These are phyloP conservation scores for Halteria grandinella DNA, from an alignment of 73 alveolate species.

Conservation along the genomic window DNA sequence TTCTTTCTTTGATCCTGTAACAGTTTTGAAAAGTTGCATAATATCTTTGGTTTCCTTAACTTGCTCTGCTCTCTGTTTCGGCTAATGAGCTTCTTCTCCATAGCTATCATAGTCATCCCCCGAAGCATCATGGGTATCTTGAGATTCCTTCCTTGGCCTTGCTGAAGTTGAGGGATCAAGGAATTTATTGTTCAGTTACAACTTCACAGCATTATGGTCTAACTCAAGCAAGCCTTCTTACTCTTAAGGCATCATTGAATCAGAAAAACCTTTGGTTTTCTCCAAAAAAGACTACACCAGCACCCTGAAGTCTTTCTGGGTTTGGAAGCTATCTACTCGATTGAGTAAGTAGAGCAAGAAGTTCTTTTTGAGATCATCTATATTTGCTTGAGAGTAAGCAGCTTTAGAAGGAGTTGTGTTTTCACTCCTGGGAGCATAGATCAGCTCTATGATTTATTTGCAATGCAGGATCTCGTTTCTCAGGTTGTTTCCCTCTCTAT, in stretches of 20 bases:
- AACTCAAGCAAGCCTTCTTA: not conserved
- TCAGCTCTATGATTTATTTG: not conserved
- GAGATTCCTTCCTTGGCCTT: not conserved
- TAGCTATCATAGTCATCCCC: constrained; percentile 6
- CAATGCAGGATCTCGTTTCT: not conserved
- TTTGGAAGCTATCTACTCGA: constrained; percentile 1
- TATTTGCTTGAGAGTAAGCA: not conserved
- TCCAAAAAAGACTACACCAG: not conserved
- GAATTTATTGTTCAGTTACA: not conserved
- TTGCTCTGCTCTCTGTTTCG: not conserved
- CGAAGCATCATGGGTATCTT: not conserved
- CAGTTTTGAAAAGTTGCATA: not conserved
- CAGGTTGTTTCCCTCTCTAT: not conserved
- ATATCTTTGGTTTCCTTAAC: not conserved
- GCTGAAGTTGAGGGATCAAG: not conserved
- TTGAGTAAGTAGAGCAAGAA: not conserved
- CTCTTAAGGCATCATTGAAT: not conserved
- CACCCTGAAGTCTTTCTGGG: constrained; percentile 11
- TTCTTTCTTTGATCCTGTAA: not conserved
- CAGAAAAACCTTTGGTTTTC: not conserved
- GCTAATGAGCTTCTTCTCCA: not conserved
- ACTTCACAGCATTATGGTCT: not conserved
- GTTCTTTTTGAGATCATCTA: constrained; percentile 3
- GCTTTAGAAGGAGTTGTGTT: not conserved
- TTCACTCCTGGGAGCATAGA: not conserved